Evolutionary conservation across 192 early-diverging fungal species (phyloP).

Genomic region (Pecoramyces ruminantium): DNA sequence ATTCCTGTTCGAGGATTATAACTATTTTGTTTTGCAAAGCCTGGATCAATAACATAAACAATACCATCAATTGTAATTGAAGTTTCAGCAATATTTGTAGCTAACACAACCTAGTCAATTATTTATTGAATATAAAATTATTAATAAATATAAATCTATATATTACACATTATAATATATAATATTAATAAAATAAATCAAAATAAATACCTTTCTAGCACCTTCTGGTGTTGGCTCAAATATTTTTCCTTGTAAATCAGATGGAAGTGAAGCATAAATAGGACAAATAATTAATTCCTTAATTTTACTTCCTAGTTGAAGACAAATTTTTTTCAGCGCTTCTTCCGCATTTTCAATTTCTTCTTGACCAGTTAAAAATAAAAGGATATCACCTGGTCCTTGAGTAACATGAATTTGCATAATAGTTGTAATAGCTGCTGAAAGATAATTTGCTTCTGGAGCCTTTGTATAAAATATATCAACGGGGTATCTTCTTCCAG

Average conservation of each 20-base stretch:
- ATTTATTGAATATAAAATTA: too few species aligned
- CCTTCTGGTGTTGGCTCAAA: slow-evolving; percentile 94
- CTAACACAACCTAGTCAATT: slow-evolving; percentile 75
- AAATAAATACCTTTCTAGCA: slow-evolving; percentile 40
- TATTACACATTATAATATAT: too few species aligned
- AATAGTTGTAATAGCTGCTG: slow-evolving; percentile 79
- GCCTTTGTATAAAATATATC: slow-evolving; percentile 90
- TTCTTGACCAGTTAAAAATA: slow-evolving; percentile 96
- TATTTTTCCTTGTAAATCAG: slow-evolving; percentile 89
- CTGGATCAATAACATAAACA: slow-evolving; percentile 93
- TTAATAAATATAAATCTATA: too few species aligned
- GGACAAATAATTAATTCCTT: slow-evolving; percentile 83
- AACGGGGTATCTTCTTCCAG: slow-evolving; percentile 83
- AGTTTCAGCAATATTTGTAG: slow-evolving; percentile 99
- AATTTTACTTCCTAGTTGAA: slow-evolving; percentile 72
- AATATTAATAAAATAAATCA: too few species aligned
- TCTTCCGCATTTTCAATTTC: slow-evolving; percentile 92
- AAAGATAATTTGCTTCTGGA: slow-evolving; percentile 91
- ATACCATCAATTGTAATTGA: slow-evolving; percentile 90
- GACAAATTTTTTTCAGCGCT: slow-evolving; percentile 49
- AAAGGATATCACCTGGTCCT: slow-evolving; percentile 73
- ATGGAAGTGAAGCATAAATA: slow-evolving; percentile 89
- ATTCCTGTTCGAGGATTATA: slow-evolving; percentile 90
- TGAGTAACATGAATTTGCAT: slow-evolving; percentile 88
- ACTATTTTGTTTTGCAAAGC: slow-evolving; percentile 88